Conservation (phyloP, 2,329 filamentous ascomycete genomes). For the Orbilia brochopaga region DNA sequence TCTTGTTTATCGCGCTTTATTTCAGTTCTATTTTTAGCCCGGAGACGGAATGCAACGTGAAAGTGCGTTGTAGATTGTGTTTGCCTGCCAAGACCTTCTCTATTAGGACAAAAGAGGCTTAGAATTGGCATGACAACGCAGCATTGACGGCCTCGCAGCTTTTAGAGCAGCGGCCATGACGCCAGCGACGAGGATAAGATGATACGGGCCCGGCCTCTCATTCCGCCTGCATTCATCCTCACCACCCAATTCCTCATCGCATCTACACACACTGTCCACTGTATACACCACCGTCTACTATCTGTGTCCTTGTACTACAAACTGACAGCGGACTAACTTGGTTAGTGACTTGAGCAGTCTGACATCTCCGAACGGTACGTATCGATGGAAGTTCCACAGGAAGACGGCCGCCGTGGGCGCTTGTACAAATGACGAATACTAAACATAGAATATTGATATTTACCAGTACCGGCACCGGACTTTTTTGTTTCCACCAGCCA, state of each 20-base stretch:
- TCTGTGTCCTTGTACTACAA: too few relatives aligned
- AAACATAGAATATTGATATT: not conserved
- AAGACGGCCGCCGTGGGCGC: slow-evolving; percentile 6
- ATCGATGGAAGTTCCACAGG: slow-evolving; percentile 27
- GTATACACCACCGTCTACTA: not conserved
- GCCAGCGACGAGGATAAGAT: slow-evolving; percentile 42
- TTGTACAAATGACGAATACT: not conserved
- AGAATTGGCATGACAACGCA: slow-evolving; percentile 52
- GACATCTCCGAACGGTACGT: slow-evolving; percentile 1
- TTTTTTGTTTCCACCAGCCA: too few relatives aligned
- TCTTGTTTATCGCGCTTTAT: too few relatives aligned
- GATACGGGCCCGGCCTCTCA: too few relatives aligned
- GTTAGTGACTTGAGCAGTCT: too few relatives aligned
- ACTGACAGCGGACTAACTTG: too few relatives aligned
- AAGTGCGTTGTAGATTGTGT: slow-evolving; percentile 21
- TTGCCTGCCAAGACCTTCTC: not conserved
- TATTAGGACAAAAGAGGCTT: slow-evolving; percentile 3
- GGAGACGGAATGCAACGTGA: slow-evolving; percentile 16
- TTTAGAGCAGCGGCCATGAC: slow-evolving; percentile 23
- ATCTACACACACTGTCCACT: slow-evolving; percentile 1
- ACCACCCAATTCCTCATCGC: not conserved
- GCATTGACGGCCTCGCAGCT: slow-evolving; percentile 20
- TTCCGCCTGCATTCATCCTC: slow-evolving; percentile 3
- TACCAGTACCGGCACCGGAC: slow-evolving; percentile 10
- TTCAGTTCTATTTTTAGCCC: too few relatives aligned